Evolutionary conservation across 192 early-diverging fungal genomes (phyloP).

Genomic region (Coemansia sp.): DNA sequence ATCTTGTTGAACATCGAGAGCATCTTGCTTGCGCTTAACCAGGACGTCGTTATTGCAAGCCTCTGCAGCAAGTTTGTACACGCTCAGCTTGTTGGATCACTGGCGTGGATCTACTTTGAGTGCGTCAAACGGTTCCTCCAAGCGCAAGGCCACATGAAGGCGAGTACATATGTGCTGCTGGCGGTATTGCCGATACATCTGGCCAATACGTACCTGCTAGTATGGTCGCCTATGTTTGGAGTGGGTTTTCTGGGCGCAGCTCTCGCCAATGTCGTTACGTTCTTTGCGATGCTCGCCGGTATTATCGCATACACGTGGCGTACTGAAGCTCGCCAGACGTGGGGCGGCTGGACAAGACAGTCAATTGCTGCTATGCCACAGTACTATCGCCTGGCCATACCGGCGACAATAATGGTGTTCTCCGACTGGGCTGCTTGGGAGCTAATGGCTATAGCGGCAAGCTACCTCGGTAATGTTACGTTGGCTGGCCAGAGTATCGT

Average conservation of each 20-base stretch:
- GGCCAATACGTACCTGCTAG: slow-evolving; percentile 75
- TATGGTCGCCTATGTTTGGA: slow-evolving; percentile 68
- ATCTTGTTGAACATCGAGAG: slow-evolving; percentile 73
- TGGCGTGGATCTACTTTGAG: slow-evolving; percentile 81
- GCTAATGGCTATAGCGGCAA: slow-evolving; percentile 52
- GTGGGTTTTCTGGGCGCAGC: slow-evolving; percentile 88
- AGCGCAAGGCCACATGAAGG: slow-evolving; percentile 91
- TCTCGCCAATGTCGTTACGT: slow-evolving; percentile 73
- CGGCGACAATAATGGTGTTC: slow-evolving; percentile 77
- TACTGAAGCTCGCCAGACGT: slow-evolving; percentile 62
- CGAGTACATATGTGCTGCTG: slow-evolving; percentile 73
- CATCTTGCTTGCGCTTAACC: slow-evolving; percentile 70
- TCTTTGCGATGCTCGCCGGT: slow-evolving; percentile 71
- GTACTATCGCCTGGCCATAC: slow-evolving; percentile 69
- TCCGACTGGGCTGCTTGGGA: slow-evolving; percentile 65
- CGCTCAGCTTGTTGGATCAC: slow-evolving; percentile 71
- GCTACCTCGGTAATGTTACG: slow-evolving; percentile 62
- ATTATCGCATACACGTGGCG: slow-evolving; percentile 65
- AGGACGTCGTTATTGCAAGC: slow-evolving; percentile 71
- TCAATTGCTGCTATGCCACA: slow-evolving; percentile 56
- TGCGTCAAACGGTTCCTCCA: slow-evolving; percentile 86
- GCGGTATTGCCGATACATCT: slow-evolving; percentile 75
- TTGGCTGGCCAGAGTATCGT: slow-evolving; percentile 64
- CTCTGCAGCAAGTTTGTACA: slow-evolving; percentile 72
- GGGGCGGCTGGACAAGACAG: slow-evolving; percentile 70